phyloP scores from a whole-genome alignment of 2,329 filamentous ascomycete genomes.

The Fusarium decemcellulare region DNA sequence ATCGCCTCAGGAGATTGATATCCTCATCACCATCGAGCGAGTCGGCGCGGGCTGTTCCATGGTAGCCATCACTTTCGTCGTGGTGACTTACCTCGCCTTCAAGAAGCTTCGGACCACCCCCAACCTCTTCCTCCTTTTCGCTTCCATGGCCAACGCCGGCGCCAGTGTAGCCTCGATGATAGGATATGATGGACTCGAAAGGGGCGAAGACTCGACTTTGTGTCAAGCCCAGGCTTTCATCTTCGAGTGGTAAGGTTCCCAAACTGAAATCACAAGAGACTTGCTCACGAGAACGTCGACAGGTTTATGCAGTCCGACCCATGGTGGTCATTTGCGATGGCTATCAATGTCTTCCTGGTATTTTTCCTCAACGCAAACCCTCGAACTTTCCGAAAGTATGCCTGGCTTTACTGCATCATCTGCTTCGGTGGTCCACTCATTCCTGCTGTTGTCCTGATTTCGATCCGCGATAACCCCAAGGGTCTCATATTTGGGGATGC shows the following conservation, averaged over 20 bases:
- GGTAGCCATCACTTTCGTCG: slow-evolving; percentile 63
- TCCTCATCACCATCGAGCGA: slow-evolving; percentile 66
- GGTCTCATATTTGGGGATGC: slow-evolving; percentile 68
- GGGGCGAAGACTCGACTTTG: slow-evolving; percentile 67
- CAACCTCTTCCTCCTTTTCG: slow-evolving; percentile 63
- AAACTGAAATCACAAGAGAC: neutral
- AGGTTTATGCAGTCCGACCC: slow-evolving; percentile 85
- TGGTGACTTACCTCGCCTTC: slow-evolving; percentile 64
- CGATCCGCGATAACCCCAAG: slow-evolving; percentile 60
- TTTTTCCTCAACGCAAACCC: slow-evolving; percentile 71
- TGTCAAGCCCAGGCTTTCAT: slow-evolving; percentile 74
- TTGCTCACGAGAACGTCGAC: slow-evolving; percentile 3
- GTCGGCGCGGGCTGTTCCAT: slow-evolving; percentile 68
- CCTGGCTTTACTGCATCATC: slow-evolving; percentile 76
- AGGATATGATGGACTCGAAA: slow-evolving; percentile 73
- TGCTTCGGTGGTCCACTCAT: slow-evolving; percentile 81
- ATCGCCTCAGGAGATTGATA: slow-evolving; percentile 55
- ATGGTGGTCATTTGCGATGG: slow-evolving; percentile 86
- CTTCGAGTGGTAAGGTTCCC: slow-evolving; percentile 71
- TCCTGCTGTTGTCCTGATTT: slow-evolving; percentile 76
- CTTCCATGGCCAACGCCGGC: slow-evolving; percentile 60
- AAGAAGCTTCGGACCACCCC: slow-evolving; percentile 69
- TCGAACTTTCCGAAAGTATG: slow-evolving; percentile 76
- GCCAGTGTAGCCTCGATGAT: slow-evolving; percentile 78
- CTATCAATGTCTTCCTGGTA: slow-evolving; percentile 82